Percentiles rank a stretch among this genome's conserved stretches.
These are phyloP conservation scores for Intubia oerlemansii DNA, from an alignment of 2,329 filamentous ascomycete species.

Conservation along the genomic window DNA sequence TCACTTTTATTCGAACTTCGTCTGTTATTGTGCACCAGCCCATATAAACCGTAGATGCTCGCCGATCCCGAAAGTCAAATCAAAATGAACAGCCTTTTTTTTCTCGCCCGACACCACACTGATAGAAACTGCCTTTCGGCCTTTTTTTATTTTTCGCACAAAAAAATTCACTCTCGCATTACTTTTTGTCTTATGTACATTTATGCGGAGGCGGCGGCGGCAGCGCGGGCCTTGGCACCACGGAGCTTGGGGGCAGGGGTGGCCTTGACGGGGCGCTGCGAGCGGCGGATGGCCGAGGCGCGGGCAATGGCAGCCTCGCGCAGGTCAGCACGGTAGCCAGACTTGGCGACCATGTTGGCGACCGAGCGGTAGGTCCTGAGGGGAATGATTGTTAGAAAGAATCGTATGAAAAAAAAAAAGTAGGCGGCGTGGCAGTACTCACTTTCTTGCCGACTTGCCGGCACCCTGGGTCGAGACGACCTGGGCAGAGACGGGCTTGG, in stretches of 20 bases:
- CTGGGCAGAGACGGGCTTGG: conserved; percentile 50
- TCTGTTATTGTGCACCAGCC: too few relatives aligned
- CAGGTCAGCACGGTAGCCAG: conserved; percentile 66
- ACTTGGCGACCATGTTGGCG: conserved; percentile 63
- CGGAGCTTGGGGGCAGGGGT: conserved; percentile 52
- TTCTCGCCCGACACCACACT: too few relatives aligned
- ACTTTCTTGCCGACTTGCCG: conserved; percentile 60
- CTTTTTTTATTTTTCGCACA: too few relatives aligned
- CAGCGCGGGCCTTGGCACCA: conserved; percentile 62
- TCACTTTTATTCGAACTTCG: too few relatives aligned
- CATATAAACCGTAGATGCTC: too few relatives aligned
- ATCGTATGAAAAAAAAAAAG: background rate
- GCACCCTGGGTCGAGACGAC: conserved; percentile 47
- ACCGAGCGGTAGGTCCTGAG: conserved; percentile 71
- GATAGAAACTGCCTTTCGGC: too few relatives aligned
- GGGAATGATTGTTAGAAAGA: conserved; percentile 1
- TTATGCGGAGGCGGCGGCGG: conserved; percentile 23
- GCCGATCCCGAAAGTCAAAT: too few relatives aligned
- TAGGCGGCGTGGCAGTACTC: conserved; percentile 6
- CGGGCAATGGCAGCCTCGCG: conserved; percentile 63
- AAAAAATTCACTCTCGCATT: too few relatives aligned
- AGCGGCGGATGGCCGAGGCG: conserved; percentile 63
- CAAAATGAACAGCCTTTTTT: too few relatives aligned
- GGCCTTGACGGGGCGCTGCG: conserved; percentile 62
- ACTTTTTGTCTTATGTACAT: too few relatives aligned